Percentiles rank a stretch among this genome's conserved stretches.
Conservation (phyloP, 164 flowering plant species). For the Piper longum region DNA sequence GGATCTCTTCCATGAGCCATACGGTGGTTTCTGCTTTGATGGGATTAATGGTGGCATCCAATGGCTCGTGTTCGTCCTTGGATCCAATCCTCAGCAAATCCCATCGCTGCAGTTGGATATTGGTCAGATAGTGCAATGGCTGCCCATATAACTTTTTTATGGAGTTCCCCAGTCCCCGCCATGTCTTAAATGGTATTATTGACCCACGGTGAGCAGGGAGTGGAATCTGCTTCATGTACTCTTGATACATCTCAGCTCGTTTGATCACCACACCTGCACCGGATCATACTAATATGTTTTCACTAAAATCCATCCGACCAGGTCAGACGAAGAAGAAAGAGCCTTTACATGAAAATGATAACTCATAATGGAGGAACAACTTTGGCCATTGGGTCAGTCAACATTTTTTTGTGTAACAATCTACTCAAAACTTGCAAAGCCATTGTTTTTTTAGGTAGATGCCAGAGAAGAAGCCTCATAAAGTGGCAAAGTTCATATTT, state of each 20-base stretch:
- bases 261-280: constrained; percentile 32
- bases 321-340: background rate
- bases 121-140: constrained; percentile 87
- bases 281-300: constrained; percentile 7
- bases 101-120: constrained; percentile 54
- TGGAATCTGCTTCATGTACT: constrained; percentile 67
- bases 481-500: too few relatives aligned
- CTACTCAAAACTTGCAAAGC: too few relatives aligned
- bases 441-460: too few relatives aligned
- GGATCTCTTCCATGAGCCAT: constrained; percentile 83
- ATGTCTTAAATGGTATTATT: constrained; percentile 49
- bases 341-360: too few relatives aligned
- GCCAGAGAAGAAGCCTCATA: too few relatives aligned
- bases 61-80: constrained; percentile 34
- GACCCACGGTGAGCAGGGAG: constrained; percentile 54
- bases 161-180: constrained; percentile 64
- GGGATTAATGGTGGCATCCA: constrained; percentile 61
- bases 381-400: too few relatives aligned
- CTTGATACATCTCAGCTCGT: constrained; percentile 75
- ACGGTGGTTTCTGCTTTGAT: constrained; percentile 69
- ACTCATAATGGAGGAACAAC: too few relatives aligned
- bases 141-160: constrained; percentile 65
- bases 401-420: too few relatives aligned
- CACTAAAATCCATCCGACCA: background rate
- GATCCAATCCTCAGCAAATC: constrained; percentile 45